Evolutionary conservation across 2,329 filamentous ascomycete genomes (phyloP), one percentile per base, ranked within the genome.

Genomic region (Fusarium sp.): DNA sequence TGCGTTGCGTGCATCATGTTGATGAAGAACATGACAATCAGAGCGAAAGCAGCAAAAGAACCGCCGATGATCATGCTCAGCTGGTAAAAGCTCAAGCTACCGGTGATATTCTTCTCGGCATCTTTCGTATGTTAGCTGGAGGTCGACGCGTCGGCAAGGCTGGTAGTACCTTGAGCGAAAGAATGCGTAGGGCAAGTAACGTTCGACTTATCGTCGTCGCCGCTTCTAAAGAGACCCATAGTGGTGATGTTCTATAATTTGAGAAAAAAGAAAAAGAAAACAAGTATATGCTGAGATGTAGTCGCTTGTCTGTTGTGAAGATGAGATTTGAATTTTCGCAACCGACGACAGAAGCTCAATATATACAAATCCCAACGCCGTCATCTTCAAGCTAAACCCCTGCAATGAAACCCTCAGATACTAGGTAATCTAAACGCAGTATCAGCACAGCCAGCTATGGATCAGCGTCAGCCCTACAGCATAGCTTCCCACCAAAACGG

Each of bases 11-110:
- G 75, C 16, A 77, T 59, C 19, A 67, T 53, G 4, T 67, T 63
- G 16, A 52, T 67, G 21, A 44, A 43, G 9, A 77, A 52, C 53
- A 77, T 77, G 18, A 72, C 64, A 2, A 71, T 15, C 3, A 75
- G 57, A 6, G 66, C 28, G 23, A 75, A 54, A 2, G 66, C 73
- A 15, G 71, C 56, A n/a, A 75, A 77, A 3, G 64, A 43, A n/a
- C 75, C 75, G 10, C 63, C 53, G 3, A 77, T 59, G 10, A 77
- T 71, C 28, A 69, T 65, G 66, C 72, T 71, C 7, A 77, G 60
- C 12, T 68, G 38, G 6, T 75, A 67, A 16, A 77, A 77, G 1
- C 42, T 63, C 6, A 66, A 53, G 35, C 18, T 38, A 6, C 71
- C 72, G 2, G 59, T 47, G 2, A 77, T 18, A 3, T 67, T 63